phyloP scores from a whole-genome alignment of 2,329 filamentous ascomycete species.

The Aspergillus sp. region DNA sequence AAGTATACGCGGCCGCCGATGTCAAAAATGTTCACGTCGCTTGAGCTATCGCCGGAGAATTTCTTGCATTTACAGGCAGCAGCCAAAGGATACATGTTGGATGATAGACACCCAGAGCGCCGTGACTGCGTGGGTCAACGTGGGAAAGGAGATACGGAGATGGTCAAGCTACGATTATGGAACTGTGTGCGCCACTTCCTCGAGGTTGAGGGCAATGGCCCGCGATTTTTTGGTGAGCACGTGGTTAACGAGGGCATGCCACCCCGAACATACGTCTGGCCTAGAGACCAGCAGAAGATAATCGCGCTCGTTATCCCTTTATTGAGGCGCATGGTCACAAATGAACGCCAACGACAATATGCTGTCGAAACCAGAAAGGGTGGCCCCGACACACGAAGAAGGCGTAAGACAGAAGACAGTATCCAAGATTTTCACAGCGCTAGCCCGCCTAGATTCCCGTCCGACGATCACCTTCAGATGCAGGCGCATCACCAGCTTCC shows the following conservation, averaged over 20 bases:
- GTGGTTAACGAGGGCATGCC: constrained; percentile 43
- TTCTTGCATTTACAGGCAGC: constrained; percentile 57
- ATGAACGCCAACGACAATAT: constrained; percentile 59
- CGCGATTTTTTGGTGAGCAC: constrained; percentile 52
- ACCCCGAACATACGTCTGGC: constrained; percentile 51
- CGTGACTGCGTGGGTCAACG: constrained; percentile 59
- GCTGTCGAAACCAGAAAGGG: constrained; percentile 57
- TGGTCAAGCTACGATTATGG: constrained; percentile 57
- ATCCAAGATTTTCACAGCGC: constrained; percentile 27
- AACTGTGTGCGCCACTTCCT: constrained; percentile 58
- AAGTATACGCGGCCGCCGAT: constrained; percentile 60
- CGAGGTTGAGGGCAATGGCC: constrained; percentile 50
- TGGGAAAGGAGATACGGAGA: constrained; percentile 55
- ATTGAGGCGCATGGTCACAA: constrained; percentile 59
- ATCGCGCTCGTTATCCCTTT: constrained; percentile 59
- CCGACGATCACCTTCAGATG: constrained; percentile 34
- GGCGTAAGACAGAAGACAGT: constrained; percentile 36
- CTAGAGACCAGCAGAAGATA: constrained; percentile 55
- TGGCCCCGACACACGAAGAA: constrained; percentile 41
- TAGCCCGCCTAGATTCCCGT: constrained; percentile 22
- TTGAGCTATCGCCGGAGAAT: constrained; percentile 57
- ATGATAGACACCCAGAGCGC: constrained; percentile 54
- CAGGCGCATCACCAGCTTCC: constrained; percentile 27
- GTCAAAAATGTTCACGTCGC: constrained; percentile 57
- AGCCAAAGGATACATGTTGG: constrained; percentile 59